These are phyloP conservation scores for Myxozyma lipomycoides DNA, from an alignment of 805 yeast species.

Conservation along the genomic window DNA sequence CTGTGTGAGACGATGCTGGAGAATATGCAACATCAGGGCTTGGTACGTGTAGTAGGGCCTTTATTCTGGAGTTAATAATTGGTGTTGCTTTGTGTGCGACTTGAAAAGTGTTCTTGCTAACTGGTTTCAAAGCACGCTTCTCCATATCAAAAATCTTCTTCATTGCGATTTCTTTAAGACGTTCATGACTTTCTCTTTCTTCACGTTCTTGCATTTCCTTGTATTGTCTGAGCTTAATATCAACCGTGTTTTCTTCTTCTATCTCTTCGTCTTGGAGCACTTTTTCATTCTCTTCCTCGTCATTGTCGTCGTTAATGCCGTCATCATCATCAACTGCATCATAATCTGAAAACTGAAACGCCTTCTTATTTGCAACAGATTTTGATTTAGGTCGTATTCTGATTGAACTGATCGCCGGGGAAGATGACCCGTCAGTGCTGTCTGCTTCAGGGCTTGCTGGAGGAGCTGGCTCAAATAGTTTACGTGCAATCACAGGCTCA, in stretches of 20 bases:
- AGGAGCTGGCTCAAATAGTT: slow-evolving; percentile 1
- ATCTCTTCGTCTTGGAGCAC: background rate
- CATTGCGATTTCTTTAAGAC: slow-evolving; percentile 5
- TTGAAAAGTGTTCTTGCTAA: background rate
- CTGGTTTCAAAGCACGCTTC: background rate
- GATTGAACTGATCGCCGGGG: background rate
- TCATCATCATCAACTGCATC: slow-evolving; percentile 6
- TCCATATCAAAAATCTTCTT: background rate
- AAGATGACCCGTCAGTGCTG: background rate
- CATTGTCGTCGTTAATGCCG: background rate
- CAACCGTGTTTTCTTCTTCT: slow-evolving; percentile 15
- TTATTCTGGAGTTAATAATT: background rate
- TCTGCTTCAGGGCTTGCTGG: background rate
- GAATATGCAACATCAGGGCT: background rate
- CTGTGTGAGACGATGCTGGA: too few relatives aligned
- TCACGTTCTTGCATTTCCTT: slow-evolving; percentile 23
- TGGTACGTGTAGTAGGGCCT: background rate
- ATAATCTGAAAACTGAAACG: slow-evolving; percentile 3
- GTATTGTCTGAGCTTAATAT: slow-evolving; percentile 9
- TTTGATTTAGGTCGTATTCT: background rate
- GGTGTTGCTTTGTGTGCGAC: background rate
- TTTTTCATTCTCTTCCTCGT: slow-evolving; percentile 6
- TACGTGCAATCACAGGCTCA: slow-evolving; percentile 15
- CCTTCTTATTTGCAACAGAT: background rate
- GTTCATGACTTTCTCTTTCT: slow-evolving; percentile 13